Evolutionary conservation across 1,284 basidiomycete species (phyloP), one percentile per base, ranked within the genome.

Genomic region (Tilletia horrida): DNA sequence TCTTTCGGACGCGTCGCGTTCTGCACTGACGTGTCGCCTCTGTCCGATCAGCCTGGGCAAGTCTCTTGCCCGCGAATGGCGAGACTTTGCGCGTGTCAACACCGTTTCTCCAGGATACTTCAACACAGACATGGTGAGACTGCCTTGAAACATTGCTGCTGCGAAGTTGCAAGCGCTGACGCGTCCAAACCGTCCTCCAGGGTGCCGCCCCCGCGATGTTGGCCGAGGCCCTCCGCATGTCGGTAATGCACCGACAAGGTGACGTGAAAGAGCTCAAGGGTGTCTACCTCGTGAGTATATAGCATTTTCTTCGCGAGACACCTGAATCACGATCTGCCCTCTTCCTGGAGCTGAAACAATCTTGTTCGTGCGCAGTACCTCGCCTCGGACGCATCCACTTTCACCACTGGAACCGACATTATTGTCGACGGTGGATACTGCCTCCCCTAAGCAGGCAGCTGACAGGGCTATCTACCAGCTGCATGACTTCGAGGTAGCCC

Each of bases 281-380:
- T 63, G 68, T 73, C 29, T 78, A 73, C 64, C 69, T 78, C 14
- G 55, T 59, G 29, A 40, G 55, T 59, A 86, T 47, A 94, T 87
- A 62, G 88, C 85, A 68, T 86, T 84, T 71, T 87, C 88, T 71
- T 94, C 80, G 67, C 85, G 84, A 81, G 90, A 88, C 9, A 89
- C 9, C 43, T 44, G 8, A 18, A 40, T 40, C 35, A 6, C 35
- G 11, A 40, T 11, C 11, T 40, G 6, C 6, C 35, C 35, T 40
- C 35, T 11, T 40, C 35, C 35, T 11, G 4, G 35, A 40, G 4
- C 35, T 40, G 35, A 40, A 1, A 11, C 27, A 8, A 1, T 16
- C 11, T 6, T 35, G 16, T 11, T 31, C 55, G 29, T 8, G 1
- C 3, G 4, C 27, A 59, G 48, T 78, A 78, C 65, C 73, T 78